Base-by-base conservation (phyloP, 441 rosid species). In the Jatropha podagrica region DNA sequence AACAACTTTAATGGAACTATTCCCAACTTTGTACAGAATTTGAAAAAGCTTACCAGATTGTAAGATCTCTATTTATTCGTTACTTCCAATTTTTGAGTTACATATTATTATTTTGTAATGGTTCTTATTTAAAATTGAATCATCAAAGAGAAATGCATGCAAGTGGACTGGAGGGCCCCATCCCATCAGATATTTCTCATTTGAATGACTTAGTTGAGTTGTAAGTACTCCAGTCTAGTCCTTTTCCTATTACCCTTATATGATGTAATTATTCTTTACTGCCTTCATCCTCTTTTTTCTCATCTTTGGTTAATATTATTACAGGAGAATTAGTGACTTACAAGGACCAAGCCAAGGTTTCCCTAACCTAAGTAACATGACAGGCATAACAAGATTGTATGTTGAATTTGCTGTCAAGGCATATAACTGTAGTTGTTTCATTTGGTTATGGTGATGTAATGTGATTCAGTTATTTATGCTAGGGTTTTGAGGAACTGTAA, bases 291-390 rank as follows among this genome's bases (percentile, higher is more conserved):
- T 60, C 37, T 68, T 56, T 32, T 72, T 73, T 63, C 48, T 73
- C 56, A 69, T 65, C 32, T 27, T 73, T 42, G 42, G 27, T 11
- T 61, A 63, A 17, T 46, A 60, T 54, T 77, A 69, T 74, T 44
- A 42, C 91, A 92, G 98, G 89, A 95, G 88, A 85, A 88, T 91
- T 69, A 89, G 88, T 76, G 94, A 90, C 73, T 78, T 92, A 63
- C 79, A 61, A 61, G 91, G 92, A 79, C 85, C 92, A 64, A 74
- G 76, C 62, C 94, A 88, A 75, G 78, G 75, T 70, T 92, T 92
- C 83, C 97, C 98, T 61, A n/a, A 49, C 26, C 76, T 76, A 23
- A 69, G 44, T 68, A 85, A 77, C 65, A 44, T 76, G 74, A 76
- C 82, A 74, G 80, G 81, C 59, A 42, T 88, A 66, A 0, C 1